Evolutionary conservation across 805 yeast genomes (phyloP).

Genomic region (Cyberlindnera americana): DNA sequence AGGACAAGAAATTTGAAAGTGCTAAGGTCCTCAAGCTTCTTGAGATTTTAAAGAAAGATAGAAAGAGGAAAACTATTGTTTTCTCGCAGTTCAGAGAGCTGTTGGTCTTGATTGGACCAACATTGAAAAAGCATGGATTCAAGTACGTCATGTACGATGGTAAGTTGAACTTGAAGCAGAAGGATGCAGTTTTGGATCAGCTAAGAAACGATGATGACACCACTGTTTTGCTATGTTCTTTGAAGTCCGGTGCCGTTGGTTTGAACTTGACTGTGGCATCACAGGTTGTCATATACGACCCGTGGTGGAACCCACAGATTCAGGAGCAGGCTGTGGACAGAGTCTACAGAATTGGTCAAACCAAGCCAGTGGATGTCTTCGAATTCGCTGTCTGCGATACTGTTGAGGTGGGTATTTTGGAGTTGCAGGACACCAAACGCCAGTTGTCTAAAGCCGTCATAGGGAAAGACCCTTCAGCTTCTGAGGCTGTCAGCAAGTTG

Average conservation of each 20-base stretch:
- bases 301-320: constrained; percentile 94
- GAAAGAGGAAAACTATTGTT: constrained; percentile 39
- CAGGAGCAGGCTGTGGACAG: constrained; percentile 90
- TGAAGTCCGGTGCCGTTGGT: constrained; percentile 94
- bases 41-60: constrained; percentile 31
- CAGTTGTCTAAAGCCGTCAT: constrained; percentile 70
- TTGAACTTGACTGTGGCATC: constrained; percentile 80
- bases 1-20: constrained; percentile 20
- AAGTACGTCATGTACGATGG: constrained; percentile 36
- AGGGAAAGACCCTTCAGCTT: constrained; percentile 61
- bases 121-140: constrained; percentile 30
- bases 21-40: constrained; percentile 36
- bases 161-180: constrained; percentile 26
- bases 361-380: constrained; percentile 61
- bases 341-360: constrained; percentile 89
- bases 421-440: constrained; percentile 77
- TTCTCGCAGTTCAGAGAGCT: constrained; percentile 42
- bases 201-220: constrained; percentile 29
- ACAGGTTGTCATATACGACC: constrained; percentile 83
- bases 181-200: constrained; percentile 29
- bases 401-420: constrained; percentile 80
- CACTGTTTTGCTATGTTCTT: constrained; percentile 56
- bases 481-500: constrained; percentile 56
- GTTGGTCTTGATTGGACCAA: constrained; percentile 30
- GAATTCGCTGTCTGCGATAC: constrained; percentile 74